Base-by-base conservation (phyloP, 257 asterid genomes). In the Nicotiana knightiana region DNA sequence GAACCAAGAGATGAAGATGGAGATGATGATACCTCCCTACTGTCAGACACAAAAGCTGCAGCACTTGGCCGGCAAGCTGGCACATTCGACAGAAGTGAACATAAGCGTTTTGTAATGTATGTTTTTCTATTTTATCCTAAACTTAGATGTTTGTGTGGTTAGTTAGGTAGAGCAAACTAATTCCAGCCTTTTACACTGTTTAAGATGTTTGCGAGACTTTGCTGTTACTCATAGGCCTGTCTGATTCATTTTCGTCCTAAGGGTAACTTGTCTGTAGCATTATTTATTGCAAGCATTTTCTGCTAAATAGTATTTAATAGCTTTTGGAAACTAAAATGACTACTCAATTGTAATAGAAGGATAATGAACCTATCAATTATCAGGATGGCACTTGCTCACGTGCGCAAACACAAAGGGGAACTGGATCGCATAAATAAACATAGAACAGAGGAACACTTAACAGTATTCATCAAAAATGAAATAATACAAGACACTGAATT, bases 71-170 rank as follows among this genome's bases (percentile, higher is more conserved):
- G 80, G 26, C 55, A 90, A 46, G 85, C 93, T 83, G 87, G 86
- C 81, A 81, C 97, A 32, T 85, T 89, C 46, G 93, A 96, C 87
- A 87, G 91, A 83, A 88, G 84, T 82, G 98, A 94, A 79, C 98
- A 96, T 84, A 93, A 91, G 92, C 97, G 95, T 81, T 93, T 94
- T 81, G 97, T 96, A 15, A 88, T 83, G 99, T 96, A 86, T 83
- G 93, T 85, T 84, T 79, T 53, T 53, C 63, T 17, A 12, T 10
- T 48, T 24, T 32, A 26, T 63, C 12, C 13, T 46, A 9, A 61
- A 33, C 73, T 79, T 79, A 63, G 10, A 46, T 48, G 9, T 51
- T 67, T 48, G 21, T 26, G 13, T 21, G 30, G 2, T 18, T 9
- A 4, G 15, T 24, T 73, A 16, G 24, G 3, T 48, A 73, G 39